Conservation (phyloP, 306 rosid genomes). For the Gleditsia sinensis region DNA sequence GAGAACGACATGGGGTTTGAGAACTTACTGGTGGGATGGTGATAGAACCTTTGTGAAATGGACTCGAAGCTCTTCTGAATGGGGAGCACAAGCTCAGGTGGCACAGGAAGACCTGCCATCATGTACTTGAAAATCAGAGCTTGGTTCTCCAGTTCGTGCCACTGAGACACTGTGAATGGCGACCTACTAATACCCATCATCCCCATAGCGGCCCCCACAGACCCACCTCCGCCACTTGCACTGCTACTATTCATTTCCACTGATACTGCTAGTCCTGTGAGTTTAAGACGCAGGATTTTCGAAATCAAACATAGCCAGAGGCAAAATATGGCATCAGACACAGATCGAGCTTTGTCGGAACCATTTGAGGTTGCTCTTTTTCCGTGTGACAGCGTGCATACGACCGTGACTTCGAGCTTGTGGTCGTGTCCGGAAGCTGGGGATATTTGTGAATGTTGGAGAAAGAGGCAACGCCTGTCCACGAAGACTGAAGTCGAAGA, state of each 20-base stretch:
- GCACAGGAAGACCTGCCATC: slow-evolving; percentile 83
- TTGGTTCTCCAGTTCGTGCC: slow-evolving; percentile 87
- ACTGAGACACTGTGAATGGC: slow-evolving; percentile 73
- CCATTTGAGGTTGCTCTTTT: slow-evolving; percentile 23
- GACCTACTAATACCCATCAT: slow-evolving; percentile 51
- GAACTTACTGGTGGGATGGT: slow-evolving; percentile 61
- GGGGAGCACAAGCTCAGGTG: slow-evolving; percentile 78
- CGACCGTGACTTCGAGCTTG: neutral
- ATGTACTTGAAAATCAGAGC: slow-evolving; percentile 78
- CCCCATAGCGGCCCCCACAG: neutral
- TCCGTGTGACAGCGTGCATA: neutral
- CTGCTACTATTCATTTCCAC: slow-evolving; percentile 30
- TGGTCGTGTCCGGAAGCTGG: neutral
- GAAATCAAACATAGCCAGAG: slow-evolving; percentile 29
- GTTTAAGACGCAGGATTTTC: neutral
- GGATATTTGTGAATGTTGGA: neutral
- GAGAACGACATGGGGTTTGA: neutral
- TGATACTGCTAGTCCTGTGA: neutral
- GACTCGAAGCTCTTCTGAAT: slow-evolving; percentile 73
- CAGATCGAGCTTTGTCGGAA: slow-evolving; percentile 33
- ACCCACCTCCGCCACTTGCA: slow-evolving; percentile 18
- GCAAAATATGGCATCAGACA: neutral
- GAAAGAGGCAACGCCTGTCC: neutral
- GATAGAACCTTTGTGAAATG: slow-evolving; percentile 59
- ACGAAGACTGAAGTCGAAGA: neutral